Base-by-base conservation (phyloP, 257 asterid species). In the Rhazya stricta region DNA sequence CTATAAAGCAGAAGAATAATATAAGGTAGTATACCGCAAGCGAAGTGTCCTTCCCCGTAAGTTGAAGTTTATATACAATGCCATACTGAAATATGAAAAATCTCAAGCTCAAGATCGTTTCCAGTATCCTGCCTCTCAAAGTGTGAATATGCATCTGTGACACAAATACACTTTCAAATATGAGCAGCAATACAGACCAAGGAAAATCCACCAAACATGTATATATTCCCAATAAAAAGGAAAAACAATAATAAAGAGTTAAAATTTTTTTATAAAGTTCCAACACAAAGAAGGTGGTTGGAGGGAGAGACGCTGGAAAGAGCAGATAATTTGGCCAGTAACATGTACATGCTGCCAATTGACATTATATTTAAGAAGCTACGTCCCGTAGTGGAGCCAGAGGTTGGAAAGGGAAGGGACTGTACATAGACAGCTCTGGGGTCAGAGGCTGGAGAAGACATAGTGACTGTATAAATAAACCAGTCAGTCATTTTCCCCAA, bases 91-190 rank as follows among this genome's bases (percentile, higher is more conserved):
- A 95, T 72, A 95, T 72, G 30, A 95, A 78, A 85, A 95, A 95
- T 81, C 99, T 89, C 85, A 92, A 86, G 88, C 96, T 95, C 89
- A 95, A 85, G 73, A 95, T 81, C 39, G 99, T 95, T 81, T 95
- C 99, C 46, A 95, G 99, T 83, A 95, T 91, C 78, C 91, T 93
- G 70, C 99, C 99, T 83, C 99, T 85, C 78, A 87, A 82, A 68
- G 99, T 92, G 86, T 92, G 97, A 81, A 95, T 95, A 82, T 95
- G 99, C 81, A 81, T 79, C 99, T 94, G 99, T 72, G 81, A 41
- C 54, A 60, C 75, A 72, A 57, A 42, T 34, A 60, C 50, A 42
- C 36, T 69, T 30, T 23, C 6, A 13, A 61, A 29, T 43, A 61
- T 37, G 27, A 37, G 8, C 15, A 6, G 18, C 9, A 9, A 46